Conservation (phyloP, 2,329 filamentous ascomycete species). For the Penicillium aurantiogriseum region DNA sequence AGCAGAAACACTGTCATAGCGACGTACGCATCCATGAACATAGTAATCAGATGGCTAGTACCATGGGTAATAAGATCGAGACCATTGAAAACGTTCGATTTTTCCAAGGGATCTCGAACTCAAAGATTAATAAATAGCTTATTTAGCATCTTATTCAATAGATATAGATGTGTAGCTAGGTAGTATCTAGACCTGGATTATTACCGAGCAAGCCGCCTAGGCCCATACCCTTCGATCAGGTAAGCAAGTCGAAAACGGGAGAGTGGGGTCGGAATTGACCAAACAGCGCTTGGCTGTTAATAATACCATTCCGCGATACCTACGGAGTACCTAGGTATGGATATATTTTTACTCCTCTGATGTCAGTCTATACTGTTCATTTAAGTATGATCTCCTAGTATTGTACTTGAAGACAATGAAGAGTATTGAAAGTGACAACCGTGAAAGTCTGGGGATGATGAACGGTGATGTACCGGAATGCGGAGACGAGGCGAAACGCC, state of each 20-base stretch:
- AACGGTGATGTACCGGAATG: slow-evolving; percentile 6
- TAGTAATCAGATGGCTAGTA: background rate
- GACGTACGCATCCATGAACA: background rate
- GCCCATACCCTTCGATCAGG: slow-evolving; percentile 2
- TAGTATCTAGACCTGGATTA: background rate
- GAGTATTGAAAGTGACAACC: background rate
- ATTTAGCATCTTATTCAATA: background rate
- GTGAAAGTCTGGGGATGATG: background rate
- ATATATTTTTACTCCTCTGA: background rate
- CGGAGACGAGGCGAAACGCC: slow-evolving; percentile 13
- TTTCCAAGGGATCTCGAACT: background rate
- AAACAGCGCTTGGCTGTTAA: slow-evolving; percentile 26
- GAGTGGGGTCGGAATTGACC: slow-evolving; percentile 13
- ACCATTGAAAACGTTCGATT: background rate
- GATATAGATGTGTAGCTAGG: background rate
- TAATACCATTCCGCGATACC: slow-evolving; percentile 14
- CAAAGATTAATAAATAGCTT: background rate
- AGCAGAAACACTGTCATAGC: background rate
- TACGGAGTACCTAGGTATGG: no score
- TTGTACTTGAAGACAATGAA: background rate
- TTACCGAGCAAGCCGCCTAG: slow-evolving; percentile 6
- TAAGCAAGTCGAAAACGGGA: slow-evolving; percentile 12
- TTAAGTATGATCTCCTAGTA: background rate
- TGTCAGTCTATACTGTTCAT: background rate
- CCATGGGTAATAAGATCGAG: background rate